phyloP scores from a whole-genome alignment of 2,329 filamentous ascomycete species.

The Hymenoscyphus scutula region DNA sequence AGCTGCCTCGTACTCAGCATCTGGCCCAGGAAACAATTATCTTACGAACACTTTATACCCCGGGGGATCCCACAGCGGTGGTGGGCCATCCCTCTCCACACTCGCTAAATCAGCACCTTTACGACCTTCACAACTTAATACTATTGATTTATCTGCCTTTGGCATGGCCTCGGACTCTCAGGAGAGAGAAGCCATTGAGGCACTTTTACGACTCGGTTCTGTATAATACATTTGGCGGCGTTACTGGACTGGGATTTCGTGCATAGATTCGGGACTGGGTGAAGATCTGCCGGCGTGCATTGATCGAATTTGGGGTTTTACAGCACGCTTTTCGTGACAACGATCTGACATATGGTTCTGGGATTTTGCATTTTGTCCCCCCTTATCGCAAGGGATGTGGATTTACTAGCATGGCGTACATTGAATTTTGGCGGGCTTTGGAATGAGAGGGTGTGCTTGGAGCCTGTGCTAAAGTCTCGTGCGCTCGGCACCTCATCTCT shows the following conservation, averaged over 20 bases:
- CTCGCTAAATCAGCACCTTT: conserved; percentile 36
- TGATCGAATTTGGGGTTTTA: conserved; percentile 32
- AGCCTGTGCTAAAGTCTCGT: conserved; percentile 36
- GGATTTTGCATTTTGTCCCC: conserved; percentile 20
- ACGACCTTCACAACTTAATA: conserved; percentile 41
- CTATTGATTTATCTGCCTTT: conserved; percentile 48
- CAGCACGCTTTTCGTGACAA: conserved; percentile 28
- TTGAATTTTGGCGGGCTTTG: conserved; percentile 20
- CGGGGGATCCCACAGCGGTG: conserved; percentile 38
- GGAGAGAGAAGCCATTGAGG: conserved; percentile 79
- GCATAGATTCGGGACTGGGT: conserved; percentile 27
- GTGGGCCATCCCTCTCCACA: conserved; percentile 31
- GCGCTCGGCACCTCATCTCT: conserved; percentile 31
- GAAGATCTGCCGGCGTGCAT: conserved; percentile 36
- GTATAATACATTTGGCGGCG: conserved; percentile 48
- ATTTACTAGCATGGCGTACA: conserved; percentile 27
- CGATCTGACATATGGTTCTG: conserved; percentile 20
- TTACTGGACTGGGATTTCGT: conserved; percentile 27
- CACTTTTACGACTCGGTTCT: conserved; percentile 77
- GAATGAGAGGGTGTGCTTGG: conserved; percentile 25
- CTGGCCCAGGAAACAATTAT: conserved; percentile 50
- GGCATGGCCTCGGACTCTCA: conserved; percentile 56
- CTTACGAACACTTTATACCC: conserved; percentile 48
- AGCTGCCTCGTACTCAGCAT: conserved; percentile 59
- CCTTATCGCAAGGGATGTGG: conserved; percentile 26